Evolutionary conservation across 225 moss, liverwort and hornwort species (phyloP).

Genomic region (Physcomitrium patens): DNA sequence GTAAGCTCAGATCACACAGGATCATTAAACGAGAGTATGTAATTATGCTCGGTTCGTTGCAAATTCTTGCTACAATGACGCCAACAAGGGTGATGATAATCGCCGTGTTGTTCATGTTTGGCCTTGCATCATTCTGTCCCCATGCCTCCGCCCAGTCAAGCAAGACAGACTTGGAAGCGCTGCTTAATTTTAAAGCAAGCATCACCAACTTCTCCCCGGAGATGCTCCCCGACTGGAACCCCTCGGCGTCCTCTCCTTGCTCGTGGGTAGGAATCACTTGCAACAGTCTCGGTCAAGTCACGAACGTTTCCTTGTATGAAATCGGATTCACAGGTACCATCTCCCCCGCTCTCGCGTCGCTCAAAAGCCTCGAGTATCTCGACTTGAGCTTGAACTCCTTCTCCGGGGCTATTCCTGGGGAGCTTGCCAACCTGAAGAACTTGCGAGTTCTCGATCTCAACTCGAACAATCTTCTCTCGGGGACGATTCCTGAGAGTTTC

Average conservation of each 20-base stretch:
- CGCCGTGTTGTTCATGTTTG: background rate
- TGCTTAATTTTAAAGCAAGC: slow-evolving; percentile 48
- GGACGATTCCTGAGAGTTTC: slow-evolving; percentile 23
- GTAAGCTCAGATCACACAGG: no score
- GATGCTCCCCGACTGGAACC: slow-evolving; percentile 48
- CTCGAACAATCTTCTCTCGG: slow-evolving; percentile 26
- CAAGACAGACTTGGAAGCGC: slow-evolving; percentile 25
- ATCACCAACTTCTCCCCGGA: slow-evolving; percentile 8
- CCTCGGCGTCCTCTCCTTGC: slow-evolving; percentile 39
- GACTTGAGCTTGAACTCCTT: slow-evolving; percentile 47
- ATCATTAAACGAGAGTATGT: no score
- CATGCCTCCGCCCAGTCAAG: background rate
- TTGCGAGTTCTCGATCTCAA: slow-evolving; percentile 50
- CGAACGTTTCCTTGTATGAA: slow-evolving; percentile 34
- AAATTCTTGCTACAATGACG: background rate
- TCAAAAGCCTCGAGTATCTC: slow-evolving; percentile 45
- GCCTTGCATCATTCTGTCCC: background rate
- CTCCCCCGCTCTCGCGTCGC: slow-evolving; percentile 41
- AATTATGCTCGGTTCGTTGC: no score
- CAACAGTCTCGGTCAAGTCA: slow-evolving; percentile 33
- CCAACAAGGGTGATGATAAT: background rate
- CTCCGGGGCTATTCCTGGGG: slow-evolving; percentile 45
- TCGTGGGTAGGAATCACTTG: slow-evolving; percentile 57
- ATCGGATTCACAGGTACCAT: slow-evolving; percentile 37
- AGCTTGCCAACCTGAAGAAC: slow-evolving; percentile 40